A percentile compares a stretch with the other conserved stretches of the same genome.
phyloP scores from a whole-genome alignment of 78 protist genomes.

The Dictyostelium brefeldianum region DNA sequence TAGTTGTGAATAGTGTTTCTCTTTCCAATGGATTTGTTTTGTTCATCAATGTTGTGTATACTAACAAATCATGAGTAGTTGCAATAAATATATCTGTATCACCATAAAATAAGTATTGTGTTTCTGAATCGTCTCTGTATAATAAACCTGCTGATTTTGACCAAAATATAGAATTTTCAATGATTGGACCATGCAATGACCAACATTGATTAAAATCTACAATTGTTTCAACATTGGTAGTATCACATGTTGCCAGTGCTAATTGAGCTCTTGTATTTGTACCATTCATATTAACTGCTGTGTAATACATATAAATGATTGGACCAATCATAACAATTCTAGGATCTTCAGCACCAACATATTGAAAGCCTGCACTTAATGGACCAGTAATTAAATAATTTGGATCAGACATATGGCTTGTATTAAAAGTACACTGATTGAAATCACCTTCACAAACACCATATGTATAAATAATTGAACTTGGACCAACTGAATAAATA shows the following conservation, averaged over 20 bases:
- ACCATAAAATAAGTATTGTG: background rate
- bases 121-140: background rate
- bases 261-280: background rate
- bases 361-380: background rate
- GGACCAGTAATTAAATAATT: background rate
- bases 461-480: background rate
- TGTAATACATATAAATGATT: background rate
- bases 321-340: background rate
- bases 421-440: background rate
- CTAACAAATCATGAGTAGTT: background rate
- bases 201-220: background rate
- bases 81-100: slow-evolving; percentile 1
- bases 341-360: background rate
- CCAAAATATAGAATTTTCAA: background rate
- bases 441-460: background rate
- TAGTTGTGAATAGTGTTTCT: background rate
- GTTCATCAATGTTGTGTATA: background rate
- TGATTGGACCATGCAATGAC: background rate
- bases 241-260: slow-evolving; percentile 3
- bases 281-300: background rate
- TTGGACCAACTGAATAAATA: slow-evolving; percentile 14
- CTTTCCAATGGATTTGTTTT: background rate
- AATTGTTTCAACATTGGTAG: background rate
- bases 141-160: slow-evolving; percentile 5
- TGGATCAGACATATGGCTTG: background rate